phyloP scores from a whole-genome alignment of 306 rosid species.

The Quercus gilva region DNA sequence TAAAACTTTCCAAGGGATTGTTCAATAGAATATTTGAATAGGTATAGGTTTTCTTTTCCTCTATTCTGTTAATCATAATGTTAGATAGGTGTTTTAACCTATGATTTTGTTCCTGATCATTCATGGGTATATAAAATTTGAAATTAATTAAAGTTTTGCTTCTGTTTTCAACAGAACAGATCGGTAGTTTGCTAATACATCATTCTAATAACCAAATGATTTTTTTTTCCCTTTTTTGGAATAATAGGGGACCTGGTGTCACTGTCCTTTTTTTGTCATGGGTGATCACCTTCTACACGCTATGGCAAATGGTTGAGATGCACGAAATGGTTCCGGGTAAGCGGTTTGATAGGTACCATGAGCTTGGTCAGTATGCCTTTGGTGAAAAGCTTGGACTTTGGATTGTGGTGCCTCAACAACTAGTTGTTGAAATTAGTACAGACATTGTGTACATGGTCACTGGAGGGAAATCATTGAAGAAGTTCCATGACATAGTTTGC shows the following conservation, averaged over 20 bases:
- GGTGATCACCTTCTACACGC: slow-evolving; percentile 68
- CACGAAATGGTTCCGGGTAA: slow-evolving; percentile 88
- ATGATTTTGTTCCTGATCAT: too few species aligned
- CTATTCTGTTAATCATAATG: too few species aligned
- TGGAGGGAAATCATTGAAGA: slow-evolving; percentile 63
- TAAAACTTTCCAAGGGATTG: background rate
- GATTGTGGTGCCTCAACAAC: slow-evolving; percentile 73
- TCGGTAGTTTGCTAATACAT: background rate
- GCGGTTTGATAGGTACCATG: slow-evolving; percentile 85
- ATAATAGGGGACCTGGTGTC: slow-evolving; percentile 67
- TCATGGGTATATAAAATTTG: background rate
- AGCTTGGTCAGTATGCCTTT: slow-evolving; percentile 78
- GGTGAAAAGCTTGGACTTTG: slow-evolving; percentile 74
- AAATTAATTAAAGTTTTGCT: background rate
- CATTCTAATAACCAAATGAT: background rate
- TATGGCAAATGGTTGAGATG: slow-evolving; percentile 96
- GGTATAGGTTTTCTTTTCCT: background rate
- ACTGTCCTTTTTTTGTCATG: slow-evolving; percentile 51
- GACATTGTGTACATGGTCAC: slow-evolving; percentile 76
- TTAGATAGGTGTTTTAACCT: too few species aligned
- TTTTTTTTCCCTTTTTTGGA: background rate
- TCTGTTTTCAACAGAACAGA: background rate
- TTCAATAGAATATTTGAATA: background rate
- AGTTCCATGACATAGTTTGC: slow-evolving; percentile 50
- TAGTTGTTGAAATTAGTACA: slow-evolving; percentile 65